Evolutionary conservation across 1,284 basidiomycete genomes (phyloP).

Genomic region (Fomitiporia mediterranea): DNA sequence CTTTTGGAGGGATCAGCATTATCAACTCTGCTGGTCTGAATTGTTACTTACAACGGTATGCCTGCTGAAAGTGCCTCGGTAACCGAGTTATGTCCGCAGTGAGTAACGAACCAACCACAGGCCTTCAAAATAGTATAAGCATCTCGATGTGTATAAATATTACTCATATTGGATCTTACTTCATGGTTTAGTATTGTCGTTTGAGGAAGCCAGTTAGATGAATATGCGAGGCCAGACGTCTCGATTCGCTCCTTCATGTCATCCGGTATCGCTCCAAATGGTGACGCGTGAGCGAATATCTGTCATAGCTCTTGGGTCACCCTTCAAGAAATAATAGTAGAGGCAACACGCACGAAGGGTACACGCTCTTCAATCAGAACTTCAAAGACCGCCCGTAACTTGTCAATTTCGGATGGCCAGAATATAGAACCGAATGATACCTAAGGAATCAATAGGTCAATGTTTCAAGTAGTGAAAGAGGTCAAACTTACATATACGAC

Average conservation of each 20-base stretch:
- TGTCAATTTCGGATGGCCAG: constrained; percentile 16
- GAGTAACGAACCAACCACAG: constrained; percentile 22
- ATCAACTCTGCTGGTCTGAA: not conserved
- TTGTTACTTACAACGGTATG: constrained; percentile 18
- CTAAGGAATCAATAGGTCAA: not conserved
- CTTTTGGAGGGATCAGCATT: constrained; percentile 15
- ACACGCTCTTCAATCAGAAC: constrained; percentile 8
- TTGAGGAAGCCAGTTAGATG: constrained; percentile 20
- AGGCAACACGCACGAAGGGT: constrained; percentile 12
- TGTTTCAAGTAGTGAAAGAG: not conserved
- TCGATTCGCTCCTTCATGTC: constrained; percentile 9
- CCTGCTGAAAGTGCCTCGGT: constrained; percentile 19
- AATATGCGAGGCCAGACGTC: constrained; percentile 11
- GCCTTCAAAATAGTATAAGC: constrained; percentile 8
- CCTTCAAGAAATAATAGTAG: not conserved
- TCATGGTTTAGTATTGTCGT: constrained; percentile 18
- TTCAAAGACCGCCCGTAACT: constrained; percentile 13
- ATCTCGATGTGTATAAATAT: too few relatives aligned
- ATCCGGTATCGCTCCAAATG: constrained; percentile 8
- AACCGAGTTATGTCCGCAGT: constrained; percentile 22
- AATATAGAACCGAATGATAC: constrained; percentile 19
- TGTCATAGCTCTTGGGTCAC: not conserved
- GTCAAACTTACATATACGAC: constrained; percentile 13
- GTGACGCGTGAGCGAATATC: constrained; percentile 15
- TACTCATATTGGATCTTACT: too few relatives aligned